phyloP scores from a whole-genome alignment of 352 stramenopile genomes.

The Saprolegnia parasitica region DNA sequence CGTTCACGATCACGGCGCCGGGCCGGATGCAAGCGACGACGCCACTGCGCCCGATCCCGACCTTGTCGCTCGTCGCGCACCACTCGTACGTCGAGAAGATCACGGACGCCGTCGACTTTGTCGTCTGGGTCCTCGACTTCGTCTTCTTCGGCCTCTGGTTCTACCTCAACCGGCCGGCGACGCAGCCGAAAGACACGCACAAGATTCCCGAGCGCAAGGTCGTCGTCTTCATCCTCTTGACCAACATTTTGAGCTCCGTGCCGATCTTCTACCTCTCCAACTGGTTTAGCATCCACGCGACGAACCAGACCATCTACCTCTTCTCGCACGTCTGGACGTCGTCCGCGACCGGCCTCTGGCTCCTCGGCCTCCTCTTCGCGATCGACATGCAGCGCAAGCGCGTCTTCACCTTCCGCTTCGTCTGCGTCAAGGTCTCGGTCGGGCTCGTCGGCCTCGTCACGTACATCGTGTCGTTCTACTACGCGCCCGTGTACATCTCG shows the following conservation, averaged over 20 bases:
- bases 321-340: slow-evolving; percentile 25
- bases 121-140: slow-evolving; percentile 21
- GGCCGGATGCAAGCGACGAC: background rate
- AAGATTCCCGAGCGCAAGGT: slow-evolving; percentile 23
- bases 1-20: slow-evolving; percentile 16
- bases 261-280: slow-evolving; percentile 25
- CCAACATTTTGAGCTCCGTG: slow-evolving; percentile 26
- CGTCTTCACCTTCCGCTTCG: slow-evolving; percentile 24
- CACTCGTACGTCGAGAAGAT: slow-evolving; percentile 30
- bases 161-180: slow-evolving; percentile 12
- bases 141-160: slow-evolving; percentile 15
- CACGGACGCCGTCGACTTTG: slow-evolving; percentile 23
- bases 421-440: slow-evolving; percentile 23
- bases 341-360: slow-evolving; percentile 18
- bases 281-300: slow-evolving; percentile 9
- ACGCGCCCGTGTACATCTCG: slow-evolving; percentile 4
- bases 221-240: slow-evolving; percentile 24
- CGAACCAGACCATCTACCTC: slow-evolving; percentile 24
- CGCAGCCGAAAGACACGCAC: background rate
- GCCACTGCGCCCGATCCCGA: slow-evolving; percentile 15
- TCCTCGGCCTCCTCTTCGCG: slow-evolving; percentile 26
- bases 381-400: slow-evolving; percentile 29
- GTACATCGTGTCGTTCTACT: slow-evolving; percentile 26
- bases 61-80: slow-evolving; percentile 20
- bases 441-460: slow-evolving; percentile 9